Percentiles rank a stretch among this genome's conserved stretches.
Evolutionary conservation across 176 grass and related monocot genomes (phyloP).

Genomic region (Puccinellia tenuiflora): DNA sequence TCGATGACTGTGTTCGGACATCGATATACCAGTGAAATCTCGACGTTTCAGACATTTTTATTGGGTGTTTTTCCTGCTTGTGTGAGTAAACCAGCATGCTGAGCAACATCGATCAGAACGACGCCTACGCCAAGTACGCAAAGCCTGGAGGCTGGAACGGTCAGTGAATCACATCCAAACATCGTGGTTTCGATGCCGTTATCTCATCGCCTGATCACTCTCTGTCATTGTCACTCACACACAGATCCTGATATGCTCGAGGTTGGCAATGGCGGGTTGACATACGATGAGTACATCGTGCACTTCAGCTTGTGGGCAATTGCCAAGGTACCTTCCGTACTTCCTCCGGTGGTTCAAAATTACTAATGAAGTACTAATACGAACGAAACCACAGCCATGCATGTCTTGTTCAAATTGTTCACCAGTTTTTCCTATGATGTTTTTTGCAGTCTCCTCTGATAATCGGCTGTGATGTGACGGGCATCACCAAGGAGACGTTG

Average conservation of each 20-base stretch:
- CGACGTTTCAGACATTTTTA: not conserved
- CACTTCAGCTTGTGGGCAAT: conserved; percentile 81
- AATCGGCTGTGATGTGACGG: conserved; percentile 70
- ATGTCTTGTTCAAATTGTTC: not conserved
- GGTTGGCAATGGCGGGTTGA: conserved; percentile 81
- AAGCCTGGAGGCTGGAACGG: conserved; percentile 76
- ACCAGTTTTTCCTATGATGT: not conserved
- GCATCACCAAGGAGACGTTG: conserved; percentile 37
- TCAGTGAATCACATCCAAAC: not conserved
- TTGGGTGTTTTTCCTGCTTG: not conserved
- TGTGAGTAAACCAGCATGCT: conserved; percentile 40
- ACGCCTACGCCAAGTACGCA: conserved; percentile 44
- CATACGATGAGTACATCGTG: conserved; percentile 56
- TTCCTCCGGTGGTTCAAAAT: not conserved
- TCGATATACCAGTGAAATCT: not conserved
- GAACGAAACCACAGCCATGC: not conserved
- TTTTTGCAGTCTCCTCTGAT: conserved; percentile 61
- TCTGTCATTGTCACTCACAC: not conserved
- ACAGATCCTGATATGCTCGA: conserved; percentile 79
- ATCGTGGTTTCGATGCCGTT: not conserved
- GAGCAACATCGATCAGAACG: conserved; percentile 48
- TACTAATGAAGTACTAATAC: not conserved
- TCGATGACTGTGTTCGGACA: not conserved
- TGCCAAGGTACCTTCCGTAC: conserved; percentile 44
- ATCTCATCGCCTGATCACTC: not conserved